Base-by-base conservation (phyloP, 805 yeast genomes). In the Torulaspora maleeae region DNA sequence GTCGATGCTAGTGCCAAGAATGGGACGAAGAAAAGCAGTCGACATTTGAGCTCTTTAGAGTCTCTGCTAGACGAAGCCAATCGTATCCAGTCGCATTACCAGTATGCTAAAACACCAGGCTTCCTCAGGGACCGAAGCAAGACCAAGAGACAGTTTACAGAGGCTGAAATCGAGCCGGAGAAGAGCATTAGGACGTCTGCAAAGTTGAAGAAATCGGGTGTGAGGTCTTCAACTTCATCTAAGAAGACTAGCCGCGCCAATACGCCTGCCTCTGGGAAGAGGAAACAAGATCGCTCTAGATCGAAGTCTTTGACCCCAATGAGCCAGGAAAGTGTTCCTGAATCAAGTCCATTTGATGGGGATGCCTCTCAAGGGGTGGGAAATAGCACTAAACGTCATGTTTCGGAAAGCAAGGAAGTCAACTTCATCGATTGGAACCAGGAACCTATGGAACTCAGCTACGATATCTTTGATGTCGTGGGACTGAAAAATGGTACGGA, bases 61-160 rank as follows among this genome's bases (percentile, higher is more conserved):
- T 37, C 43, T 5, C 43, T 63, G 19, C 38, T 64, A 13, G 55
- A 60, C 24, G 68, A 60, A 22, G 62, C 67, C 1, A 58, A 32
- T 29, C 54, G 49, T 20, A 63, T 56, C 35, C 53, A 59, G 35
- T 54, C 66, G 3, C 49, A 48, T n/a, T 51, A 47, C 35, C 64
- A 57, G 10, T 56, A 47, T 36, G 35, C 53, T 4, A 46, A 63
- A 36, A 67, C 67, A 5, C 42, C 41, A 6, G 41, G 56, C 2
- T 64, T 58, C 38, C 40, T 59, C 35, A 54, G 64, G 43, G 46
- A 30, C 2, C 52, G 51, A 22, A 45, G 36, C 16, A 17, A 35
- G 12, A 40, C 35, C 15, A 36, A 29, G 17, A 33, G 27, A 19
- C 5, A 16, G 17, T 12, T 19, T 15, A 35, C 15, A 19, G 43